Evolutionary conservation across 2,329 filamentous ascomycete species (phyloP), one percentile per base, ranked within the genome.

Genomic region (Penicillium sp.): DNA sequence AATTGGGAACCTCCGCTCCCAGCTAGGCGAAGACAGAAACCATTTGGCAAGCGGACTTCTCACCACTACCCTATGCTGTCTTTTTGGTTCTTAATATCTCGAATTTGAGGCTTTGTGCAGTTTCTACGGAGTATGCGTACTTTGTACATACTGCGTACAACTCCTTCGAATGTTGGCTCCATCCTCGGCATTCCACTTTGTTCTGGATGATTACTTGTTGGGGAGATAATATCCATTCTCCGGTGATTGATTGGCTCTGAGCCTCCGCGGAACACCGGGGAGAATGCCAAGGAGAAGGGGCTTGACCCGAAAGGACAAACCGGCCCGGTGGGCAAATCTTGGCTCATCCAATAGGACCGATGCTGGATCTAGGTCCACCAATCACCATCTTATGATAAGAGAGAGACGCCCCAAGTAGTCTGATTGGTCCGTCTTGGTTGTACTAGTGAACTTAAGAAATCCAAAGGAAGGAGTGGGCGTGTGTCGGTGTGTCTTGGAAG

Each of bases 331-430:
- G 30, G 9, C 18, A 43, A 43, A 35, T 25, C 12, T 19, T 18
- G 13, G 10, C 4, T 12, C 13, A 9, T 1, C 46, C 47, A 49
- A 49, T 49, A 45, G 42, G 11, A 29, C 22, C 2, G 12, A n/a
- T 13, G 0, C 11, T 27, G 19, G 0, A 19, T 34, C 1, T 11
- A 4, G 6, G 13, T 12, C 1, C 6, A 8, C 58, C 58, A 61
- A 61, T 61, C 37, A 55, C 1, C 0, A 0, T 0, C 2, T 13
- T 2, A 13, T 37, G 58, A 61, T 61, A 61, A 60, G 58, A 37
- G 16, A 30, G 19, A 16, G 47, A 53, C 58, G 58, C 58, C 57
- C 55, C 57, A 28, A 19, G 1, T 2, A 6, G 3, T n/a, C 3
- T 58, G 41, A 54, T 58, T 59, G 58, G 55, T 28, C 31, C 31